A percentile compares a stretch with the other conserved stretches of the same genome.
Evolutionary conservation across 1,139 yeast genomes (phyloP).

Genomic region (Saccharomyces hybrid): DNA sequence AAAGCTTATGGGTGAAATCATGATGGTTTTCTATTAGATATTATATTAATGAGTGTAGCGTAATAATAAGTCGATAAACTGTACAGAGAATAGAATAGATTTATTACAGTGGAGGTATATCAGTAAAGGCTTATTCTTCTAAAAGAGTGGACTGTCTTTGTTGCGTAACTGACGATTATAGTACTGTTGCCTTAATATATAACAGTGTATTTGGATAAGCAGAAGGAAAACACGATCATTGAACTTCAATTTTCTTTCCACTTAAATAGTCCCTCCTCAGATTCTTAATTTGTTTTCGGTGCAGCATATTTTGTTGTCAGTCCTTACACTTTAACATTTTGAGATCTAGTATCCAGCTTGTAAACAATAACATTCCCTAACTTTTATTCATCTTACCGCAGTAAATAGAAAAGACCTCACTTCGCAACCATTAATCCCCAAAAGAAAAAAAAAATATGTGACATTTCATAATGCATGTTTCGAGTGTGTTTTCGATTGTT

Average conservation of each 20-base stretch:
- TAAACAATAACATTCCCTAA: background rate
- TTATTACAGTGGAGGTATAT: background rate
- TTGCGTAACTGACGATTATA: background rate
- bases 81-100: background rate
- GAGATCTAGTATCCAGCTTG: conserved; percentile 1
- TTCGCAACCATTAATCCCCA: background rate
- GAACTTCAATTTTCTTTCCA: background rate
- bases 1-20: background rate
- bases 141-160: background rate
- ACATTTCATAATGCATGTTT: background rate
- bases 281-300: background rate
- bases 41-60: background rate
- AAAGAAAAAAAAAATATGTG: background rate
- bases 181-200: background rate
- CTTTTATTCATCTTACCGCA: background rate
- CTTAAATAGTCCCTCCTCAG: background rate
- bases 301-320: background rate
- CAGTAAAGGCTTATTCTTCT: background rate
- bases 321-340: background rate
- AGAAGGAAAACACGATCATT: background rate
- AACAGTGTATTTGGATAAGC: background rate
- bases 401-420: background rate
- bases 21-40: background rate
- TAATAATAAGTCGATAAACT: background rate
- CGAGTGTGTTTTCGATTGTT: background rate